Percentiles rank a stretch among this genome's conserved stretches.
Evolutionary conservation across 2,329 filamentous ascomycete species (phyloP).

Genomic region (Ambrosiella beaveri): DNA sequence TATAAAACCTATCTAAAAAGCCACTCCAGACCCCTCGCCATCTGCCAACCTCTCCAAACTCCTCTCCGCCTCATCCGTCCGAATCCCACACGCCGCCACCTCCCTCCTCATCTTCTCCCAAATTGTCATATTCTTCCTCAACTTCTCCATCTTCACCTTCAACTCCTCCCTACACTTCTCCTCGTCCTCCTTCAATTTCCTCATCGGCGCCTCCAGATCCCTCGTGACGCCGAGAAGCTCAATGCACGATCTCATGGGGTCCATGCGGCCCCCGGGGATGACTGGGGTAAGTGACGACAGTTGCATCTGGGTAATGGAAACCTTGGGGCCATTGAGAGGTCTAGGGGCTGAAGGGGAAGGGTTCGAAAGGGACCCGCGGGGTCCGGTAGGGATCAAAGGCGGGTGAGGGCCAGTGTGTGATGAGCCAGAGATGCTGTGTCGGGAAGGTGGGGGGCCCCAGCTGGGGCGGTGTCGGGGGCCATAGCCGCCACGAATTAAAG

Average conservation of each 20-base stretch:
- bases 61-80: slow-evolving; percentile 38
- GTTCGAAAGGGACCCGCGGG: slow-evolving; percentile 25
- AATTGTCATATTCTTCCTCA: slow-evolving; percentile 33
- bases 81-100: slow-evolving; percentile 34
- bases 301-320: slow-evolving; percentile 34
- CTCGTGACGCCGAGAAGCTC: slow-evolving; percentile 29
- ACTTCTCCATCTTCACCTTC: slow-evolving; percentile 34
- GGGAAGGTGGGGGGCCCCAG: slow-evolving; percentile 21
- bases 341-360: not conserved
- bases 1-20: slow-evolving; percentile 25
- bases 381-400: slow-evolving; percentile 31
- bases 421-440: slow-evolving; percentile 16
- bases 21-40: slow-evolving; percentile 36
- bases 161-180: slow-evolving; percentile 38
- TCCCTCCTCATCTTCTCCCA: slow-evolving; percentile 41
- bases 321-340: slow-evolving; percentile 19
- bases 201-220: slow-evolving; percentile 36
- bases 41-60: slow-evolving; percentile 36
- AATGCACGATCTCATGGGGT: slow-evolving; percentile 28
- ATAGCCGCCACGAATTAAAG: slow-evolving; percentile 21
- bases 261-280: slow-evolving; percentile 37
- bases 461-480: slow-evolving; percentile 27
- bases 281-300: slow-evolving; percentile 33
- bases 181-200: slow-evolving; percentile 39
- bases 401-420: slow-evolving; percentile 24